A percentile compares a stretch with the other conserved stretches of the same genome.
These are phyloP conservation scores for Hanseniaspora lindneri DNA, from an alignment of 805 yeast species.

Conservation along the genomic window DNA sequence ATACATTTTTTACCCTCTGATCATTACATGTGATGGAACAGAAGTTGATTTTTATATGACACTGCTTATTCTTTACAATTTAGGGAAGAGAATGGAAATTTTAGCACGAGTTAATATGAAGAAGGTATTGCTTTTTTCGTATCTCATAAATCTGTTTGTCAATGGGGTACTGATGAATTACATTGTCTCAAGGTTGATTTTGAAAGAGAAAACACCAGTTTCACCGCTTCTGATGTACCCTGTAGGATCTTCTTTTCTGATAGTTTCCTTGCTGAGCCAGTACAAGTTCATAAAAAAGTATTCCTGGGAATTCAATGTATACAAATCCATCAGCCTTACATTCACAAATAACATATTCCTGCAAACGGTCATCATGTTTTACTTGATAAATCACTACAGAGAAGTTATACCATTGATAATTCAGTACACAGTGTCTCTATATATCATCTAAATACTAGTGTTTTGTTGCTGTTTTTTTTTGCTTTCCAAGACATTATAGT, in stretches of 20 bases:
- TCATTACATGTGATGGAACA: conserved; percentile 12
- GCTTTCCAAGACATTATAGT: conserved; percentile 78
- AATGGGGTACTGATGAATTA: conserved; percentile 1
- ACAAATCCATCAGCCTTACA: neutral
- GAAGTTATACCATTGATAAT: neutral
- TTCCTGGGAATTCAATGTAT: neutral
- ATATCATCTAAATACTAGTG: neutral
- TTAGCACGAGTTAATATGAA: conserved; percentile 7
- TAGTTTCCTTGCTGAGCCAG: conserved; percentile 1
- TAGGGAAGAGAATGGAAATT: conserved; percentile 11
- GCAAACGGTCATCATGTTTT: neutral
- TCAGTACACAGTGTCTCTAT: conserved; percentile 2
- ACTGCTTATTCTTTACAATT: neutral
- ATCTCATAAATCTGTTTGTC: neutral
- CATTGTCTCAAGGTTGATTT: neutral
- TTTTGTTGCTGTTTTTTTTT: conserved; percentile 28
- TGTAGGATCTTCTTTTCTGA: neutral
- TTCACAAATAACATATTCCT: conserved; percentile 6
- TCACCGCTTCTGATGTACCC: neutral
- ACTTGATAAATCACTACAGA: conserved; percentile 1
- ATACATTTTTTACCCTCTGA: conserved; percentile 6
- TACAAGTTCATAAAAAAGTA: conserved; percentile 3
- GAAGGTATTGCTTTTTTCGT: neutral
- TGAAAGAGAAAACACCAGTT: neutral
- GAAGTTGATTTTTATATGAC: conserved; percentile 4